These are phyloP conservation scores for Colletotrichum cordylinicola DNA, from an alignment of 2,329 filamentous ascomycete species.

Conservation along the genomic window DNA sequence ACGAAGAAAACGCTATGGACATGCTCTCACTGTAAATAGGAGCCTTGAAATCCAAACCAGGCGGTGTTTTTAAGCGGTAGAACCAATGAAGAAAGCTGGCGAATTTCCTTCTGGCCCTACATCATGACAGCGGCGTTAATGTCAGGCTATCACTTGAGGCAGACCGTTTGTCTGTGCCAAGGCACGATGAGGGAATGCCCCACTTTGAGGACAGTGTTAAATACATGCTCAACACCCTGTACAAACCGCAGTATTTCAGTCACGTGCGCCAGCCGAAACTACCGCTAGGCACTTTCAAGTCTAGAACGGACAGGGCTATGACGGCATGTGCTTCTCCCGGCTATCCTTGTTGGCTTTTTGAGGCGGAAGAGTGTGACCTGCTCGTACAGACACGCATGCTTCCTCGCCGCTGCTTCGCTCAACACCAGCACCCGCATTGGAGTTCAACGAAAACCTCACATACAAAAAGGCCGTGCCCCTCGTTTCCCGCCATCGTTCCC, in stretches of 20 bases:
- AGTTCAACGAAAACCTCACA: neutral
- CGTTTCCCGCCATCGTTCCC: neutral
- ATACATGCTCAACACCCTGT: neutral
- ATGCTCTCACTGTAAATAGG: neutral
- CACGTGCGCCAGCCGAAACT: neutral
- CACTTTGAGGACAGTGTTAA: neutral
- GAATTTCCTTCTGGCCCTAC: neutral
- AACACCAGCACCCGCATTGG: neutral
- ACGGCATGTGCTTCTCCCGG: slow-evolving; percentile 19
- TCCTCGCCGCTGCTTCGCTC: neutral
- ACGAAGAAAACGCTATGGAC: neutral
- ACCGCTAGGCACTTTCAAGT: slow-evolving; percentile 7
- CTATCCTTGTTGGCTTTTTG: slow-evolving; percentile 17
- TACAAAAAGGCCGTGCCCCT: slow-evolving; percentile 4
- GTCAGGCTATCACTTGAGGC: neutral
- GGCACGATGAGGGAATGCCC: neutral
- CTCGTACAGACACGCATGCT: neutral
- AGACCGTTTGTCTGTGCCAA: neutral
- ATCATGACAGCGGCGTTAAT: neutral
- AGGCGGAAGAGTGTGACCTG: slow-evolving; percentile 6
- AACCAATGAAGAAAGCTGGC: neutral
- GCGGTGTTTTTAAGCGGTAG: too few relatives aligned
- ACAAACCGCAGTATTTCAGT: neutral
- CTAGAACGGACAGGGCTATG: slow-evolving; percentile 18
- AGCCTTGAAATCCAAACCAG: neutral